A percentile compares a stretch with the other conserved stretches of the same genome.
Conservation (phyloP, 306 rosid genomes). For the Vigna nakashimae region DNA sequence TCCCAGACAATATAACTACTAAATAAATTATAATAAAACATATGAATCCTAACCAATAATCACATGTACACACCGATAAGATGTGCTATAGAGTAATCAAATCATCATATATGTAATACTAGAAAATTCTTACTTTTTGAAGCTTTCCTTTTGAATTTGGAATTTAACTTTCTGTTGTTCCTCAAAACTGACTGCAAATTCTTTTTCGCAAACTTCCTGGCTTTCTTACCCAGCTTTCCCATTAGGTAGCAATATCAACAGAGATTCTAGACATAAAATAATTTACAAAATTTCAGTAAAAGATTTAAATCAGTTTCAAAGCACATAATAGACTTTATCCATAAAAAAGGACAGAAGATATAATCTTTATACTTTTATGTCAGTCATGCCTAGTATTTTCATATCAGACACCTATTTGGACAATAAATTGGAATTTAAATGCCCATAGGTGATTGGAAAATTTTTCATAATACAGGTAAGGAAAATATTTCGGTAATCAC, state of each 20-base stretch:
- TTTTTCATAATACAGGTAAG: too few relatives aligned
- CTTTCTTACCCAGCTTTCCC: conserved; percentile 94
- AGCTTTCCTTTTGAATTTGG: conserved; percentile 82
- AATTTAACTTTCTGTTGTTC: conserved; percentile 70
- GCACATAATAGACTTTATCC: background rate
- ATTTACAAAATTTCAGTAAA: background rate
- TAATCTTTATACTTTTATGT: too few relatives aligned
- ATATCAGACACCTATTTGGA: too few relatives aligned
- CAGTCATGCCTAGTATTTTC: too few relatives aligned
- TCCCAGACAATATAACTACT: conserved; percentile 19
- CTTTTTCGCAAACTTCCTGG: conserved; percentile 93
- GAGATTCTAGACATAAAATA: conserved; percentile 16
- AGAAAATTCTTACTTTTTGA: conserved; percentile 65
- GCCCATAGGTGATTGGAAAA: too few relatives aligned
- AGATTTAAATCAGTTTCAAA: background rate
- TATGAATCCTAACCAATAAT: background rate
- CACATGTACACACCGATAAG: background rate
- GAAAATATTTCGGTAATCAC: too few relatives aligned
- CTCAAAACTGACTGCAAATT: conserved; percentile 82
- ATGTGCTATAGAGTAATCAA: background rate
- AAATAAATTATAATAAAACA: background rate
- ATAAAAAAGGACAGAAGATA: background rate
- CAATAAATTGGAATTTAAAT: too few relatives aligned
- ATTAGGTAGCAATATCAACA: conserved; percentile 42
- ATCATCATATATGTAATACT: background rate